These are phyloP conservation scores for Pichia inconspicua DNA, from an alignment of 1,139 yeast species.

Conservation along the genomic window DNA sequence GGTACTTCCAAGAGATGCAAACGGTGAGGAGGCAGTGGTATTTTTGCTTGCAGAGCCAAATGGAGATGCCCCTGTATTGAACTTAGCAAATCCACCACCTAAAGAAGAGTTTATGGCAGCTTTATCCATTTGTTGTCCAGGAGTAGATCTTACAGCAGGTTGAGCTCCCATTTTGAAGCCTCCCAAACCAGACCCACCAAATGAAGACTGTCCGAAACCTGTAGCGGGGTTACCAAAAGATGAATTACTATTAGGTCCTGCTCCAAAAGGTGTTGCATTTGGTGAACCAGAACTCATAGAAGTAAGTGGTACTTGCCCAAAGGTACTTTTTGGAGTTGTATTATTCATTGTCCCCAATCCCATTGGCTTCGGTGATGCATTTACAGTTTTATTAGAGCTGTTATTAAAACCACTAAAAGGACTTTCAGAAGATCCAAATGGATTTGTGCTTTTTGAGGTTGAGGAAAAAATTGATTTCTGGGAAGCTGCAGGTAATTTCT, in stretches of 20 bases:
- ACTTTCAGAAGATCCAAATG: neutral
- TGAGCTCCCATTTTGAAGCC: neutral
- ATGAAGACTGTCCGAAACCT: conserved; percentile 4
- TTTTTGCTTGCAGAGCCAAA: conserved; percentile 16
- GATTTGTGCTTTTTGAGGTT: neutral
- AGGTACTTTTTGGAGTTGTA: neutral
- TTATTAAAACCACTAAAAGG: neutral
- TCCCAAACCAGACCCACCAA: neutral
- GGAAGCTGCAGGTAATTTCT: neutral
- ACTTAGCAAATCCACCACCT: conserved; percentile 2
- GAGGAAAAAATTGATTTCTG: neutral
- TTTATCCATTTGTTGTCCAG: neutral
- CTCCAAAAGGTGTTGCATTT: conserved; percentile 19
- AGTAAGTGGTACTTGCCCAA: conserved; percentile 2
- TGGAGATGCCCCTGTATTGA: conserved; percentile 1
- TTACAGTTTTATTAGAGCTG: too few relatives aligned
- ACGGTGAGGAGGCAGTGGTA: conserved; percentile 1
- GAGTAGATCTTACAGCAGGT: neutral
- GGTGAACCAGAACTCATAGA: conserved; percentile 10
- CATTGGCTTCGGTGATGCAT: neutral
- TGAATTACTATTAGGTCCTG: neutral
- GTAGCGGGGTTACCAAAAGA: neutral
- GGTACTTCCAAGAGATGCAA: conserved; percentile 10
- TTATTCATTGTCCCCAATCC: neutral
- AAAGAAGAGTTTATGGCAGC: neutral